Percentiles rank a stretch among this genome's conserved stretches.
Conservation (phyloP, 2,329 filamentous ascomycete species). For the Claviceps quebecensis region DNA sequence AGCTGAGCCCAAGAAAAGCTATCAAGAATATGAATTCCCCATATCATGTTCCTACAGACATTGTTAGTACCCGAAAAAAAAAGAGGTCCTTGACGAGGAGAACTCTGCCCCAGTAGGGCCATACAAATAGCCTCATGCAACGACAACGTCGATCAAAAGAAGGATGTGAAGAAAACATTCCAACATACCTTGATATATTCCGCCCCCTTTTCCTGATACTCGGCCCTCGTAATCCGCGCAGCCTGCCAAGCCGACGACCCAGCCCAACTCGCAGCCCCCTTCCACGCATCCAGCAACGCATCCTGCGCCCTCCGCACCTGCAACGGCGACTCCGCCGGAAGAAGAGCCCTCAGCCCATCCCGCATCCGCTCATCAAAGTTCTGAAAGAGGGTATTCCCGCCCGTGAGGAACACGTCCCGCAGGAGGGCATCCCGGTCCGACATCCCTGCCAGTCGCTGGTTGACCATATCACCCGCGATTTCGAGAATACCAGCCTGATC, state of each 20-base stretch:
- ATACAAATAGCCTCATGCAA: too few relatives aligned
- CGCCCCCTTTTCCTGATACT: conserved; percentile 81
- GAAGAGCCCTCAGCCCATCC: conserved; percentile 55
- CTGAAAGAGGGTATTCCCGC: conserved; percentile 77
- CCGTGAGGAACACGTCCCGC: conserved; percentile 81
- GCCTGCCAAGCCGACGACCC: conserved; percentile 43
- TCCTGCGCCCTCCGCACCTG: conserved; percentile 60
- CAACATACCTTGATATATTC: conserved; percentile 75
- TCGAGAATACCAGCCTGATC: conserved; percentile 91
- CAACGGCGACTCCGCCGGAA: conserved; percentile 58
- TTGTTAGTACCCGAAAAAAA: neutral
- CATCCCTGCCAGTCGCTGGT: conserved; percentile 55
- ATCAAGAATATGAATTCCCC: conserved; percentile 43
- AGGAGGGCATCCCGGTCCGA: conserved; percentile 54
- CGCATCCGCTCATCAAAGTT: conserved; percentile 75
- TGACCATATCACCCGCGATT: conserved; percentile 80
- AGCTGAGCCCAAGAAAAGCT: neutral
- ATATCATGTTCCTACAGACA: conserved; percentile 46
- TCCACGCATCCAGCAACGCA: conserved; percentile 80
- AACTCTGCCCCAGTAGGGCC: too few relatives aligned
- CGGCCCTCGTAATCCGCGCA: conserved; percentile 60
- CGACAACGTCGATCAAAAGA: neutral
- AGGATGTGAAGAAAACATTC: neutral
- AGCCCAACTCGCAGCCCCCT: conserved; percentile 79
- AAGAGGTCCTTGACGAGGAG: neutral